Percentiles rank a stretch among this genome's conserved stretches.
Evolutionary conservation across 371 early-diverging fungal species (phyloP).

Genomic region (Zopfochytrium polystomum): DNA sequence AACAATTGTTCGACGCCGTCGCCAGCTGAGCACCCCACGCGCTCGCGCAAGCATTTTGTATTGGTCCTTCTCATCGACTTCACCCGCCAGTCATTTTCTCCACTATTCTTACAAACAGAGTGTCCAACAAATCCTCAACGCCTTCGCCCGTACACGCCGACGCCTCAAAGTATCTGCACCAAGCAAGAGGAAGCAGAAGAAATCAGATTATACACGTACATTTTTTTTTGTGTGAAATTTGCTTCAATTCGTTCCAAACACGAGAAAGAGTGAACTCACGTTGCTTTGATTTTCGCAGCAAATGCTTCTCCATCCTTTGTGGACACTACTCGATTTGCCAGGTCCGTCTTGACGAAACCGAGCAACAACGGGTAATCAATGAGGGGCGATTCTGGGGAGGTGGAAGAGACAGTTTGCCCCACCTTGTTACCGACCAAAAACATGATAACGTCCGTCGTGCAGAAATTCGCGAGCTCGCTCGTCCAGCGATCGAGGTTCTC

Average conservation of each 20-base stretch:
- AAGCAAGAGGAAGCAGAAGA: neutral
- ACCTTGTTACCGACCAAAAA: constrained; percentile 52
- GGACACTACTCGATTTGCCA: constrained; percentile 18
- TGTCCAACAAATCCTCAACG: constrained; percentile 41
- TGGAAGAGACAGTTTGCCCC: neutral
- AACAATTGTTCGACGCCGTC: too few relatives aligned
- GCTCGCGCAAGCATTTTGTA: too few relatives aligned
- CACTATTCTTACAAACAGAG: constrained; percentile 21
- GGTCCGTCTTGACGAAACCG: constrained; percentile 22
- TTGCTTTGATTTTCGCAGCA: constrained; percentile 30
- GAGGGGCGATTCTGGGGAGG: neutral
- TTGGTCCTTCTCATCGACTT: too few relatives aligned
- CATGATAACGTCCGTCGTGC: constrained; percentile 26
- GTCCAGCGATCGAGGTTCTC: constrained; percentile 43
- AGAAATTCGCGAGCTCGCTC: constrained; percentile 39
- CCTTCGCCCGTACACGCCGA: constrained; percentile 44
- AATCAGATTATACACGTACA: too few relatives aligned
- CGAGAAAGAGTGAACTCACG: constrained; percentile 8
- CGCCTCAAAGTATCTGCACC: constrained; percentile 45
- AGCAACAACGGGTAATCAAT: too few relatives aligned
- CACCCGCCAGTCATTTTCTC: too few relatives aligned
- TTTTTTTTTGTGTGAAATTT: neutral
- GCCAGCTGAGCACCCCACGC: too few relatives aligned
- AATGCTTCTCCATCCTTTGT: constrained; percentile 32
- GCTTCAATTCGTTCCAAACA: neutral